Evolutionary conservation across 2,329 filamentous ascomycete species (phyloP), one percentile per base, ranked within the genome.

Genomic region (Fonsecaea pedrosoi): DNA sequence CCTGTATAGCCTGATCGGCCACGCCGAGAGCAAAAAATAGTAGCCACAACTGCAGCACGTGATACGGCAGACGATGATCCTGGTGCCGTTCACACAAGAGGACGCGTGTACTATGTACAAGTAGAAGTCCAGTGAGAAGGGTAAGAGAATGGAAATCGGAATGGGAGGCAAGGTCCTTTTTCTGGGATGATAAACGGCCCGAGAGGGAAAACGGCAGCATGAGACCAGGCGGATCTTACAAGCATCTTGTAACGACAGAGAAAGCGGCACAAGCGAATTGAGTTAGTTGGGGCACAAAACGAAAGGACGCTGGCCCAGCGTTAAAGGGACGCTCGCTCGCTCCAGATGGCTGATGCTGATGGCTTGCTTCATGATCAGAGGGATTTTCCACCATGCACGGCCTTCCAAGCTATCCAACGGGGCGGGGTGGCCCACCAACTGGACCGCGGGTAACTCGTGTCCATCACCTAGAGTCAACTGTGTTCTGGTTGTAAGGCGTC

Each of bases 371-470:
- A 61, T 40, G 59, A 61, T 42, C 59, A 54, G 48, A 60, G 35
- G 18, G 34, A 54, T 35, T 35, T 40, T 21, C 40, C 42, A 30
- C 40, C 63, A 54, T 37, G 50, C 63, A 55, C 60, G 30, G 45
- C 18, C 40, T 25, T 50, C 54, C 37, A 35, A 40, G 54, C 38
- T 40, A 32, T 61, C 21, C 25, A 18, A 55, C 35, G 30, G 53
- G 35, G 60, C 45, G 38, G 68, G 62, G 63, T 32, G 60, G 45
- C 8, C 45, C 68, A 63, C 60, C 54, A 66, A 45, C 66, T 30
- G 57, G 56, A 32, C 55, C 62, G 65, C 68, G 60, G 62, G 64
- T 64, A 63, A 65, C 54, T 68, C 68, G 63, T 68, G 64, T 68
- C 55, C 66, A 61, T 34, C 58, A 54, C 55, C 56, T 48, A 45